Percentiles rank a stretch among this genome's conserved stretches.
These are phyloP conservation scores for Arthrinium puccinioides DNA, from an alignment of 2,329 filamentous ascomycete species.

Conservation along the genomic window DNA sequence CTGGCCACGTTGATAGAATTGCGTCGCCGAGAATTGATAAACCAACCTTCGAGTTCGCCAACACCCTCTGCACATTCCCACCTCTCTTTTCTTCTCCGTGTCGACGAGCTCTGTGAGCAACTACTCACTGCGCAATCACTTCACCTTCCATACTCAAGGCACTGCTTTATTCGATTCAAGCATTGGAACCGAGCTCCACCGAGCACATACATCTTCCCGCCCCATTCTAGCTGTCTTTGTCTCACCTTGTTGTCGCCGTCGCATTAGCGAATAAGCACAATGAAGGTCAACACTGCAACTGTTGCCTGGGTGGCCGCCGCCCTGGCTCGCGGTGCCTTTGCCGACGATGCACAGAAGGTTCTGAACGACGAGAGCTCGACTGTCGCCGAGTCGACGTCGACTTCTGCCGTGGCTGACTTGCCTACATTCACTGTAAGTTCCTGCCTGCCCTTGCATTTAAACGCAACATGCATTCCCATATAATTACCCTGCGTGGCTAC, in stretches of 20 bases:
- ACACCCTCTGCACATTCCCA: slow-evolving; percentile 1
- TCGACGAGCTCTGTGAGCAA: slow-evolving; percentile 1
- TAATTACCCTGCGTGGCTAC: too few relatives aligned
- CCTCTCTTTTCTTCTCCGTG: neutral
- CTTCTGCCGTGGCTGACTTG: slow-evolving; percentile 55
- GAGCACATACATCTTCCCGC: slow-evolving; percentile 4
- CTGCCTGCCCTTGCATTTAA: too few relatives aligned
- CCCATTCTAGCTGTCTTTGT: slow-evolving; percentile 5
- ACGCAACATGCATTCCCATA: too few relatives aligned
- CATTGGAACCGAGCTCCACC: too few relatives aligned
- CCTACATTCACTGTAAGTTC: slow-evolving; percentile 79
- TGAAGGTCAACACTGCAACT: slow-evolving; percentile 79
- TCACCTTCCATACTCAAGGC: too few relatives aligned
- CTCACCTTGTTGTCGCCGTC: slow-evolving; percentile 4
- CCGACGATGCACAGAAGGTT: slow-evolving; percentile 57
- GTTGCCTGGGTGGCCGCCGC: slow-evolving; percentile 70
- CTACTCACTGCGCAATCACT: too few relatives aligned
- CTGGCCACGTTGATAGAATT: slow-evolving; percentile 3
- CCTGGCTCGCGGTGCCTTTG: slow-evolving; percentile 61
- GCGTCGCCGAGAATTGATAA: neutral
- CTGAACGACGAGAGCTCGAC: slow-evolving; percentile 38
- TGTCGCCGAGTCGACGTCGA: slow-evolving; percentile 39
- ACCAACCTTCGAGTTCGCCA: slow-evolving; percentile 1
- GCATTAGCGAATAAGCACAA: slow-evolving; percentile 35
- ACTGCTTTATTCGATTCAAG: neutral